Conservation (phyloP, 345 rosid genomes). For the Aurinia saxatilis region DNA sequence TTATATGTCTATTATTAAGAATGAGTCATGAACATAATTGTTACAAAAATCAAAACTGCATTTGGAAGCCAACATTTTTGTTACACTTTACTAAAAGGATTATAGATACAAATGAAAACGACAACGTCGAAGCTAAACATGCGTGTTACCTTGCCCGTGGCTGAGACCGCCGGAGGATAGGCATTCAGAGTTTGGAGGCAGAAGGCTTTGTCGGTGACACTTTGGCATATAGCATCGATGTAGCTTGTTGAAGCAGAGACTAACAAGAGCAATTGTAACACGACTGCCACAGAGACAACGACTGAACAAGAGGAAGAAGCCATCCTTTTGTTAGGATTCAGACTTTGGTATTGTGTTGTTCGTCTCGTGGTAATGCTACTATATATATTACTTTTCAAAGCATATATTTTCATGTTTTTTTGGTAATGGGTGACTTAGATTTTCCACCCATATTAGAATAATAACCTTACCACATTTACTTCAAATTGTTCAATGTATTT, state of each 20-base stretch:
- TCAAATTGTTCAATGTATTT: no score
- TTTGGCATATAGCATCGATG: constrained; percentile 1
- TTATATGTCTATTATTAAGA: neutral
- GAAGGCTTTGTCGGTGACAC: neutral
- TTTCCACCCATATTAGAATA: no score
- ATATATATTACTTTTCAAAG: neutral
- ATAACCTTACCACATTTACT: no score
- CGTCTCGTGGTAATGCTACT: neutral
- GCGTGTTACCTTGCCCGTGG: constrained; percentile 7
- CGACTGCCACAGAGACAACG: neutral
- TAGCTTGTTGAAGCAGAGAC: neutral
- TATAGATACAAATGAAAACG: no score
- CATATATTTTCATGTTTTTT: no score
- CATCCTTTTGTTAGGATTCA: neutral
- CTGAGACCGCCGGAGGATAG: neutral
- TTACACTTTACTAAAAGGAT: neutral
- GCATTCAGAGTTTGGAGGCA: constrained; percentile 10
- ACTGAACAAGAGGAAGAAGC: neutral
- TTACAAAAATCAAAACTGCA: neutral
- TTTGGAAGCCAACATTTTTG: neutral
- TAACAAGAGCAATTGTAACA: neutral
- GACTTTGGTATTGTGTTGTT: neutral
- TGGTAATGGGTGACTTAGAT: no score
- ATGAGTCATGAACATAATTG: neutral
- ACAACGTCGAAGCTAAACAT: neutral